Evolutionary conservation across 768 basidiomycete genomes (phyloP).

Genomic region (Boletus coccyginus): DNA sequence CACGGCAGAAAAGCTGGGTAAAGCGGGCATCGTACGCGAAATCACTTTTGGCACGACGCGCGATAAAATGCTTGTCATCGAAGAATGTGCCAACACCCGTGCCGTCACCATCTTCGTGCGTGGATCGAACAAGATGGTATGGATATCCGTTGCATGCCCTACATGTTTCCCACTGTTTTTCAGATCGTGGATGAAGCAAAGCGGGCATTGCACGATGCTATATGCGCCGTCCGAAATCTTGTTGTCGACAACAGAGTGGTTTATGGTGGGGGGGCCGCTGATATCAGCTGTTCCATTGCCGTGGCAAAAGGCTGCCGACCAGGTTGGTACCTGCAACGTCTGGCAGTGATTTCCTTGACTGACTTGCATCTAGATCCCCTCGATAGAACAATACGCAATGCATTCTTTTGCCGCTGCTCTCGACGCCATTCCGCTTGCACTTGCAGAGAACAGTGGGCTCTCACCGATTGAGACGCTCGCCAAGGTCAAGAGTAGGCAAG

Average conservation of each 20-base stretch:
- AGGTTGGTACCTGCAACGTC: constrained; percentile 45
- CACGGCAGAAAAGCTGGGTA: constrained; percentile 84
- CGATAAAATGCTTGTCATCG: constrained; percentile 99
- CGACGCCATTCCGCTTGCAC: constrained; percentile 91
- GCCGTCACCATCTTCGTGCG: constrained; percentile 97
- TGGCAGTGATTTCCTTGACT: background rate
- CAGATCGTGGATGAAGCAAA: constrained; percentile 99
- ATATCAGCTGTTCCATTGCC: constrained; percentile 92
- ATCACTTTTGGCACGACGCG: constrained; percentile 95
- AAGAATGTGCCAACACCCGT: constrained; percentile 95
- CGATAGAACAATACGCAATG: constrained; percentile 99
- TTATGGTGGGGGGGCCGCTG: constrained; percentile 97
- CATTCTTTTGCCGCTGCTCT: constrained; percentile 96
- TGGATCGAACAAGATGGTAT: constrained; percentile 98
- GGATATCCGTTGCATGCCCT: constrained; percentile 5
- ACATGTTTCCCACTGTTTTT: background rate
- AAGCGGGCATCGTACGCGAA: constrained; percentile 92
- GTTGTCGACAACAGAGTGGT: constrained; percentile 95
- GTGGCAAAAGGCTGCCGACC: constrained; percentile 93
- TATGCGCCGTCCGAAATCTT: constrained; percentile 95
- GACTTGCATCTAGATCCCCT: constrained; percentile 62
- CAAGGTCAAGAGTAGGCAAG: constrained; percentile 90
- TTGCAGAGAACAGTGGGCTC: constrained; percentile 97
- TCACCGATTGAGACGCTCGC: constrained; percentile 97
- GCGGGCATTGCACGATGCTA: constrained; percentile 94